Evolutionary conservation across 441 rosid genomes (phyloP).

Genomic region (Biscutella laevigata): DNA sequence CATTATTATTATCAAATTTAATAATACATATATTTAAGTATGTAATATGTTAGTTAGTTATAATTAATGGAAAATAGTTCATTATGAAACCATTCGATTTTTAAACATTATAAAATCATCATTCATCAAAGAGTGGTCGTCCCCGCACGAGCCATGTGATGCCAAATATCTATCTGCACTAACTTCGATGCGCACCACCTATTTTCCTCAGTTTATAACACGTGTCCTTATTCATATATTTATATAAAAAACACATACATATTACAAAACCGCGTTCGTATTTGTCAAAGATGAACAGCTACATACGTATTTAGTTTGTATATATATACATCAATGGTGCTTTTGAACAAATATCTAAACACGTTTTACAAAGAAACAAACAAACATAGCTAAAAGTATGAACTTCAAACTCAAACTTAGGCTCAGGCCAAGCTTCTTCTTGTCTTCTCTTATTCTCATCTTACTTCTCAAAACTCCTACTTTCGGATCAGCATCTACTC

Average conservation of each 20-base stretch:
- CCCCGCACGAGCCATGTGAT: slow-evolving; percentile 17
- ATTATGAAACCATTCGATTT: too few species aligned
- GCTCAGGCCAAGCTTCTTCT: slow-evolving; percentile 13
- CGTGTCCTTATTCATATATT: not conserved
- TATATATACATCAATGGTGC: not conserved
- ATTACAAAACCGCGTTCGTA: slow-evolving; percentile 1
- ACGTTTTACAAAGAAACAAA: not conserved
- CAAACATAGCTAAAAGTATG: slow-evolving; percentile 12
- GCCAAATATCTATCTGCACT: slow-evolving; percentile 21
- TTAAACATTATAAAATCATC: not conserved
- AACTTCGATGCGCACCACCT: slow-evolving; percentile 12
- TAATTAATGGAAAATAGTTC: too few species aligned
- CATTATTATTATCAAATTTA: too few species aligned
- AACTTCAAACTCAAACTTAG: not conserved
- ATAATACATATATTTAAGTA: too few species aligned
- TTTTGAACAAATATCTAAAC: slow-evolving; percentile 5
- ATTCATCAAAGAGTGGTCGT: slow-evolving; percentile 9
- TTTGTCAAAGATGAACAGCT: not conserved
- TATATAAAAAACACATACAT: not conserved
- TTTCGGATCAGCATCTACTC: slow-evolving; percentile 10
- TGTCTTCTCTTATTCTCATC: not conserved
- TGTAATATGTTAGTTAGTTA: too few species aligned
- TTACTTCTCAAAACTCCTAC: not conserved
- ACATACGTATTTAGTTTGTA: not conserved
- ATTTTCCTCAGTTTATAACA: not conserved